Evolutionary conservation across 805 yeast species (phyloP), one percentile per base, ranked within the genome.

Genomic region (Metschnikowia drakensbergensis): DNA sequence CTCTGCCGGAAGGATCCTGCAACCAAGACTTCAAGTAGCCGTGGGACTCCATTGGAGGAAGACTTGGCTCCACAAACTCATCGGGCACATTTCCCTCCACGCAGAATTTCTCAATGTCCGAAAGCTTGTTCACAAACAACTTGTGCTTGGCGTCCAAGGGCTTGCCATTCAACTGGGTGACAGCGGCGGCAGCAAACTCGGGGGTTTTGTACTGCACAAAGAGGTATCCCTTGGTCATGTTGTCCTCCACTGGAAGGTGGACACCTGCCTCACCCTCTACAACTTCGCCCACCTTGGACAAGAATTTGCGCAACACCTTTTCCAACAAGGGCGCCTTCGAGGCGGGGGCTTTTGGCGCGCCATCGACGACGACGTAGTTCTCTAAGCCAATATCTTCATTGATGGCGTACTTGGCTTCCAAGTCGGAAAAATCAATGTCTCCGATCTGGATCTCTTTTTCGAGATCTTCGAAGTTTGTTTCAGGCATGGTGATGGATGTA

Each of bases 261-360:
- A 94, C 78, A 47, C 89, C 92, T 42, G 79, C 82, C 39, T 72
- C 76, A 25, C 76, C 77, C 44, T 63, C 75, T 22, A 66, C 74
- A 37, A 94, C 83, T 54, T 82, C 83, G 45, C 97, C 98, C 40
- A 82, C 90, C 54, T 81, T 79, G 42, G 81, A 72, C 63, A 94
- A 84, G 46, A 89, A 77, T 72, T 91, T 92, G 58, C 78, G 80
- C 62, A 94, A 78, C 39, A 95, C 97, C 67, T 88, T 91, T 58
- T 83, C 79, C 64, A 94, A 79, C 50, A 87, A 82, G 48, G 89
- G 87, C 45, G 83, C 87, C 71, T 94, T 94, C 46, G 88, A 67
- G 64, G 85, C 96, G 50, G 97, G 96, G 26, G 96, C 96, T 53
- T 89, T 76, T 57, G 99, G 99, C 8, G 96, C 91, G 42, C 99